Conservation (phyloP, 2,329 filamentous ascomycete species). For the Helminthosporium solani region DNA sequence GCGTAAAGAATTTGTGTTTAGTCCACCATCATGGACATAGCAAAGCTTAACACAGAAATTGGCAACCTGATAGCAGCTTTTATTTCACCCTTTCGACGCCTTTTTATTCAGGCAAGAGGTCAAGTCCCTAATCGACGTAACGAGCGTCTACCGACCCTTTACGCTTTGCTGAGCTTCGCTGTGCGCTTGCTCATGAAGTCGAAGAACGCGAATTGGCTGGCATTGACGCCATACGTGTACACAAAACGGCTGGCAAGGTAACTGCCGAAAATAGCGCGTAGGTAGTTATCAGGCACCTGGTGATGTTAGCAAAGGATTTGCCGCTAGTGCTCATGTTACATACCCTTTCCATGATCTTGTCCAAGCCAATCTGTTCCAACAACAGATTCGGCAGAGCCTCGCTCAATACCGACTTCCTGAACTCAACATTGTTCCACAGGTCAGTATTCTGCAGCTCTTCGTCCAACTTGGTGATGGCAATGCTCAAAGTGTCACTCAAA, state of each 20-base stretch:
- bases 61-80: too few species aligned
- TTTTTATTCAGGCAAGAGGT: too few species aligned
- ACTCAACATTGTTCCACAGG: constrained; percentile 79
- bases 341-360: constrained; percentile 79
- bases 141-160: neutral
- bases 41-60: too few species aligned
- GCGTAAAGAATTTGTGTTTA: too few species aligned
- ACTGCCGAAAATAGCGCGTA: constrained; percentile 93
- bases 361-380: constrained; percentile 84
- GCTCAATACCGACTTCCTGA: constrained; percentile 74
- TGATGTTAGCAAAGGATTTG: constrained; percentile 18
- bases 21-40: too few species aligned
- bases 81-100: too few species aligned
- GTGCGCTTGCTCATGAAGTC: constrained; percentile 68
- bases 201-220: constrained; percentile 97
- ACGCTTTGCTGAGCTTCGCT: constrained; percentile 35
- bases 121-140: neutral
- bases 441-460: constrained; percentile 94
- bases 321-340: constrained; percentile 30
- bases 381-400: constrained; percentile 86
- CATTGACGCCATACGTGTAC: constrained; percentile 88
- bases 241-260: constrained; percentile 95
- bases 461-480: constrained; percentile 93
- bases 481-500: constrained; percentile 86
- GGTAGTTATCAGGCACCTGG: constrained; percentile 83